Conservation (phyloP, 768 basidiomycete species). For the Arthromyces matolae region DNA sequence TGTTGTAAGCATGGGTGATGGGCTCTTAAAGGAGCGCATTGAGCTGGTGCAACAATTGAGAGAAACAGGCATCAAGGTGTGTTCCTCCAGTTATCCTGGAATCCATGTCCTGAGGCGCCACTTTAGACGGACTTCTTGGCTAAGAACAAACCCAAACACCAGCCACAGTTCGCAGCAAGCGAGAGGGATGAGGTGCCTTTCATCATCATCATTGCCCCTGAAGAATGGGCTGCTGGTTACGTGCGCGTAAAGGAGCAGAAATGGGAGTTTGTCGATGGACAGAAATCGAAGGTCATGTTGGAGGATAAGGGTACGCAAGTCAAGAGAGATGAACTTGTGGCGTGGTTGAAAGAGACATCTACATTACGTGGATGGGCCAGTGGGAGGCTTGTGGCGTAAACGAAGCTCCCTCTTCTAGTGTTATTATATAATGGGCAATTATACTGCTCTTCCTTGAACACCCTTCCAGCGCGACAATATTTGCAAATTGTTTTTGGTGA, state of each 20-base stretch:
- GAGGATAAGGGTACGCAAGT: slow-evolving; percentile 66
- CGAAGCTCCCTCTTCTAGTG: too few species aligned
- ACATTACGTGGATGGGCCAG: slow-evolving; percentile 43
- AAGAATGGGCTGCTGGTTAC: slow-evolving; percentile 79
- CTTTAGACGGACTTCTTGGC: slow-evolving; percentile 85
- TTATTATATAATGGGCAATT: too few species aligned
- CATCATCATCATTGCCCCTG: slow-evolving; percentile 85
- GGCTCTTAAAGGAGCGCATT: slow-evolving; percentile 82
- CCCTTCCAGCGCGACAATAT: too few species aligned
- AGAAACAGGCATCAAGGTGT: slow-evolving; percentile 83
- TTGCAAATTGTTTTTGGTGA: too few species aligned
- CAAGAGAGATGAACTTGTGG: slow-evolving; percentile 54
- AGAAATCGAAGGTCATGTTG: slow-evolving; percentile 63
- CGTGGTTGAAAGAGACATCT: slow-evolving; percentile 54
- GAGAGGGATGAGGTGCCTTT: slow-evolving; percentile 93
- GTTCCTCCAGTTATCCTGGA: slow-evolving; percentile 16
- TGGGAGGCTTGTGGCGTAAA: slow-evolving; percentile 21
- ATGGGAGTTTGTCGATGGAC: slow-evolving; percentile 72
- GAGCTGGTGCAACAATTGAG: slow-evolving; percentile 75
- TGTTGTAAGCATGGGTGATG: slow-evolving; percentile 89
- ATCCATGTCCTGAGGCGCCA: not conserved
- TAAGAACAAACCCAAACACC: slow-evolving; percentile 87
- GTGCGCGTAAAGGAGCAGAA: slow-evolving; percentile 91
- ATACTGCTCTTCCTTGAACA: too few species aligned
- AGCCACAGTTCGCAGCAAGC: slow-evolving; percentile 82